These are phyloP conservation scores for Fragaria nilgerrensis DNA, from an alignment of 306 rosid species.

Conservation along the genomic window DNA sequence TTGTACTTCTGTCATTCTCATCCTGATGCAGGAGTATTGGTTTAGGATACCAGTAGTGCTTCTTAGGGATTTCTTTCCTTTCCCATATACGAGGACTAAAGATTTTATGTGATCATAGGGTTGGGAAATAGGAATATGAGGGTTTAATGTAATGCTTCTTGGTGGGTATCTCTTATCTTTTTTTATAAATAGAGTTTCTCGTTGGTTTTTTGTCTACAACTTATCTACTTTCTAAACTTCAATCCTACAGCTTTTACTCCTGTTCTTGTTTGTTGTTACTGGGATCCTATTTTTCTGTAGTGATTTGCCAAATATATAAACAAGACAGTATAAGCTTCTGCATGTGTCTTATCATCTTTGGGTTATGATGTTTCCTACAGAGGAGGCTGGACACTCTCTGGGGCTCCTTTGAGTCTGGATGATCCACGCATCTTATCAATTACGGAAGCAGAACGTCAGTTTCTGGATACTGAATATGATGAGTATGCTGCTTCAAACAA, in stretches of 20 bases:
- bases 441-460: constrained; percentile 94
- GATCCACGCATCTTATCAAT: constrained; percentile 94
- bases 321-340: neutral
- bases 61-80: neutral
- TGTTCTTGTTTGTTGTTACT: neutral
- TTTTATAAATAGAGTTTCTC: neutral
- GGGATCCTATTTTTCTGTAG: neutral
- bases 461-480: constrained; percentile 90
- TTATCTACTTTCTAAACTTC: neutral
- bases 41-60: neutral
- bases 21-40: neutral
- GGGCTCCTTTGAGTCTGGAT: constrained; percentile 88
- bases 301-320: neutral
- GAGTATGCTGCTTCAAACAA: constrained; percentile 86
- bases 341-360: neutral
- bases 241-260: too few species aligned
- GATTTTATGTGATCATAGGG: neutral
- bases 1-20: neutral
- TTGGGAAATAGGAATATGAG: neutral
- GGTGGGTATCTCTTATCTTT: neutral
- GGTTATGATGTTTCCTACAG: constrained; percentile 34
- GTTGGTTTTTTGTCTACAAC: neutral
- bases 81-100: neutral
- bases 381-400: constrained; percentile 98
- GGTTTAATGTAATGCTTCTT: neutral